Percentiles rank a stretch among this genome's conserved stretches.
Evolutionary conservation across 2,329 filamentous ascomycete species (phyloP).

Genomic region (Beauveria sp.): DNA sequence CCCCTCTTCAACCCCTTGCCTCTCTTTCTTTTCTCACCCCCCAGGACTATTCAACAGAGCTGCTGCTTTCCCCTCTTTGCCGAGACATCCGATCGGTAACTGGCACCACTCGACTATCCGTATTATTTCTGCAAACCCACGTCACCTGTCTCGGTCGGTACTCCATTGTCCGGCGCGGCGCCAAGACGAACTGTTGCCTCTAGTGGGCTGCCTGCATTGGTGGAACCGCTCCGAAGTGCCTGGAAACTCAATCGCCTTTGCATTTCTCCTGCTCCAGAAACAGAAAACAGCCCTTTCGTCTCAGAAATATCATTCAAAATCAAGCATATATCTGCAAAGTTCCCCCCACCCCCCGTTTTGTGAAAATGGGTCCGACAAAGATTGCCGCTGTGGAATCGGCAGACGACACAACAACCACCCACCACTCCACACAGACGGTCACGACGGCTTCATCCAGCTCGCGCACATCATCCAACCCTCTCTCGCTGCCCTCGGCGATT

Average conservation of each 20-base stretch:
- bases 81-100: too few relatives aligned
- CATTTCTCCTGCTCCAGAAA: not conserved
- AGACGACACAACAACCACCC: not conserved
- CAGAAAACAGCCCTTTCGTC: not conserved
- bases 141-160: too few relatives aligned
- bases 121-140: too few relatives aligned
- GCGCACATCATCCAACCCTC: slow-evolving; percentile 29
- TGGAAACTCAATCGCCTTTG: not conserved
- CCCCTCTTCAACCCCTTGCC: too few relatives aligned
- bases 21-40: too few relatives aligned
- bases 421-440: not conserved
- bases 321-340: too few relatives aligned
- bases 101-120: too few relatives aligned
- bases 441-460: not conserved
- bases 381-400: not conserved
- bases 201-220: not conserved
- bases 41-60: too few relatives aligned
- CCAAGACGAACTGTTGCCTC: too few relatives aligned
- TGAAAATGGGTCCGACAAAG: slow-evolving; percentile 1
- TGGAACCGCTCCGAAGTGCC: not conserved
- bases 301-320: not conserved
- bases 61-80: too few relatives aligned
- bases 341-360: too few relatives aligned
- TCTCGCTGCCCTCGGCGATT: slow-evolving; percentile 51
- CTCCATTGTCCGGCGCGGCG: too few relatives aligned